phyloP scores from a whole-genome alignment of 2,329 filamentous ascomycete species.

The Diplocarpon rosae region DNA sequence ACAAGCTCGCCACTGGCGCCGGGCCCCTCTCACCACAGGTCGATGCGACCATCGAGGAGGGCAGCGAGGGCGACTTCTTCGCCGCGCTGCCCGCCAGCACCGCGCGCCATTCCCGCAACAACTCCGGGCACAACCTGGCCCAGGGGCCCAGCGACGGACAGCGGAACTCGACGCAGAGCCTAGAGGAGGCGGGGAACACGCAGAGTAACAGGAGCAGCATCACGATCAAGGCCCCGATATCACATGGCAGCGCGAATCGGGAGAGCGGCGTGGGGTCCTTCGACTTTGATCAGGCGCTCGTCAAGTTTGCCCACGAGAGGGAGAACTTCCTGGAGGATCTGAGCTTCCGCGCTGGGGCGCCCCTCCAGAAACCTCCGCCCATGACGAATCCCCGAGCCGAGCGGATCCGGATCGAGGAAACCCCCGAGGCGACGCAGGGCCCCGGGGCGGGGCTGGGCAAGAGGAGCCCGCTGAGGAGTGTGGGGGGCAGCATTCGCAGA shows the following conservation, averaged over 20 bases:
- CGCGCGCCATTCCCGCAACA: conserved; percentile 50
- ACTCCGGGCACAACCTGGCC: conserved; percentile 47
- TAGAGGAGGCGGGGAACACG: conserved; percentile 43
- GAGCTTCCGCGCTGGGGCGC: conserved; percentile 68
- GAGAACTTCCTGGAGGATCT: conserved; percentile 91
- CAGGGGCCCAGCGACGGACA: conserved; percentile 39
- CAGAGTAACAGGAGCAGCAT: conserved; percentile 54
- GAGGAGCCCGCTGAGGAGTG: conserved; percentile 34
- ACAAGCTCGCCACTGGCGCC: conserved; percentile 15
- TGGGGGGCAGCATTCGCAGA: conserved; percentile 78
- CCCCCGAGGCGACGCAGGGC: conserved; percentile 27
- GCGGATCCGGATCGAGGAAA: conserved; percentile 69
- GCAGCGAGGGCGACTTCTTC: conserved; percentile 43
- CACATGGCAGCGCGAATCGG: conserved; percentile 17
- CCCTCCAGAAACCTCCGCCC: conserved; percentile 55
- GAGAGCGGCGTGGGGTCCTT: conserved; percentile 44
- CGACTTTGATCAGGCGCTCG: conserved; percentile 85
- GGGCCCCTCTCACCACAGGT: conserved; percentile 29
- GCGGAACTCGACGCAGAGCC: conserved; percentile 42
- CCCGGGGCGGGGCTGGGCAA: conserved; percentile 25
- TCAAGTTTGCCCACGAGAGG: conserved; percentile 92
- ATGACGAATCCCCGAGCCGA: conserved; percentile 74
- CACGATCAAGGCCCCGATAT: conserved; percentile 42
- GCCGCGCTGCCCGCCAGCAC: conserved; percentile 24
- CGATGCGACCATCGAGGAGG: conserved; percentile 49